These are phyloP conservation scores for Aspergillus arachidicola DNA, from an alignment of 2,329 filamentous ascomycete species.

Conservation along the genomic window DNA sequence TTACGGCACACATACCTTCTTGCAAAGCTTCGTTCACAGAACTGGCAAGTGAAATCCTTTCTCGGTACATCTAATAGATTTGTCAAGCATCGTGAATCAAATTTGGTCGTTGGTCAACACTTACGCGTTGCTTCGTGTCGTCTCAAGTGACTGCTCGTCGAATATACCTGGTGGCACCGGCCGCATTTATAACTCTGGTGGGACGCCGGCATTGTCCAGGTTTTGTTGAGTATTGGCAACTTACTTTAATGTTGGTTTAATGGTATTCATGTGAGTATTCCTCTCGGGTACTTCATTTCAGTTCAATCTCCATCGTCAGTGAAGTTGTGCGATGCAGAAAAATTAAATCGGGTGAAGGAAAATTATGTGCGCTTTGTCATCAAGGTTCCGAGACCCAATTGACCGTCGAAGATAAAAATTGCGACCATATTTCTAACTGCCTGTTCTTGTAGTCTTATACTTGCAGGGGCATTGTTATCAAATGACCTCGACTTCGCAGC, in stretches of 20 bases:
- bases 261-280: too few relatives aligned
- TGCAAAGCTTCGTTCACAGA: background rate
- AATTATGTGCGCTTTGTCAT: too few relatives aligned
- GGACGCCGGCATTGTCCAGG: too few relatives aligned
- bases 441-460: background rate
- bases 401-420: too few relatives aligned
- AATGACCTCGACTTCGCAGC: rapidly evolving
- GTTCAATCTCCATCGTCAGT: too few relatives aligned
- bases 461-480: background rate
- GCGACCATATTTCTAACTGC: background rate
- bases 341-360: too few relatives aligned
- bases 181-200: background rate
- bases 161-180: background rate
- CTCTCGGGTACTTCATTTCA: too few relatives aligned
- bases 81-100: rapidly evolving
- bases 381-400: too few relatives aligned
- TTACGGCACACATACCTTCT: background rate
- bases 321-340: too few relatives aligned
- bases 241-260: too few relatives aligned
- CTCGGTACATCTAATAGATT: background rate
- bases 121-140: background rate
- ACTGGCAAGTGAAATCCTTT: background rate
- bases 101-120: rapidly evolving
- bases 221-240: too few relatives aligned
- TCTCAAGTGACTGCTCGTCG: background rate